These are phyloP conservation scores for Jatropha curcas DNA, from an alignment of 345 rosid species.

Conservation along the genomic window DNA sequence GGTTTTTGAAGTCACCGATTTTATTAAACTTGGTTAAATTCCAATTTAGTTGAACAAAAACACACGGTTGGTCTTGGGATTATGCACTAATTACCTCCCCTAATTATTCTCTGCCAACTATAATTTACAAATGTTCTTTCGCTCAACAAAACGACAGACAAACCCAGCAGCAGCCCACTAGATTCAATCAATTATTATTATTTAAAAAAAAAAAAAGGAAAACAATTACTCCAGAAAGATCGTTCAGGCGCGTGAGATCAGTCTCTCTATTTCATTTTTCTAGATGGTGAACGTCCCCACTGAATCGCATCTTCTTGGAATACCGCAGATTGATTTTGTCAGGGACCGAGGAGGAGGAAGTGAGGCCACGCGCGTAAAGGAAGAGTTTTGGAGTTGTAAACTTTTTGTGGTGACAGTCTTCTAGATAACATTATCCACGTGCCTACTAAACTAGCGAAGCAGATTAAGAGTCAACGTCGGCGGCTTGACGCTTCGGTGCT, in stretches of 20 bases:
- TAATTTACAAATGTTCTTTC: not conserved
- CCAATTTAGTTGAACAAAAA: not conserved
- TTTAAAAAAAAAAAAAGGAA: not conserved
- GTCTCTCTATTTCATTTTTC: not conserved
- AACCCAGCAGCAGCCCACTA: not conserved
- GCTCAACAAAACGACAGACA: not conserved
- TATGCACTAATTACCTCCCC: no score
- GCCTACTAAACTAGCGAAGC: not conserved
- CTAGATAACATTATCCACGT: slow-evolving; percentile 28
- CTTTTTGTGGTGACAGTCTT: not conserved
- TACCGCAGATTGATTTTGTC: not conserved
- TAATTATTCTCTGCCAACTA: not conserved
- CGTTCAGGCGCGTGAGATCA: not conserved
- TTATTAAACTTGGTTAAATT: no score
- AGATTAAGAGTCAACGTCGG: slow-evolving; percentile 24
- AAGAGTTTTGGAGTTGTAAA: not conserved
- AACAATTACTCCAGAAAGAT: no score
- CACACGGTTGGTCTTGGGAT: slow-evolving; percentile 9
- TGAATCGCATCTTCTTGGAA: not conserved
- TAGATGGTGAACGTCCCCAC: slow-evolving; percentile 5
- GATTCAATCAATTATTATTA: no score
- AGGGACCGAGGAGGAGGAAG: not conserved
- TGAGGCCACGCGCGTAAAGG: not conserved
- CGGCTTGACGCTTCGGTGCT: slow-evolving; percentile 26
- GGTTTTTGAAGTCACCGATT: no score